Conservation (phyloP, 768 basidiomycete species). For the Lentinus tigrinus region DNA sequence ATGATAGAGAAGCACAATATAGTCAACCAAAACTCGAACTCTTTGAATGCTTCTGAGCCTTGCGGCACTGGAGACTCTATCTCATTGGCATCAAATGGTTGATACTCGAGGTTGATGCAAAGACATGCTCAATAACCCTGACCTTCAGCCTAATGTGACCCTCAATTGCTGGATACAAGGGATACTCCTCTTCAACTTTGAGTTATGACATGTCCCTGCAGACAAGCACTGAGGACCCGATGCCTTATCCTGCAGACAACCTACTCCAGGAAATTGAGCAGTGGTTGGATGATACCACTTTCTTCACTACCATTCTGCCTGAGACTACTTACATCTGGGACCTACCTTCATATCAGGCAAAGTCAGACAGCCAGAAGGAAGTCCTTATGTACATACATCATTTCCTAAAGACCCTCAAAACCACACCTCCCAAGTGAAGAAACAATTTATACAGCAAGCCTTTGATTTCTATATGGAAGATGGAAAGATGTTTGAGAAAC, state of each 20-base stretch:
- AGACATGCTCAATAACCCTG: conserved; percentile 43
- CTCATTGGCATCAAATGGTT: conserved; percentile 32
- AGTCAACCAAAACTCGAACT: conserved; percentile 30
- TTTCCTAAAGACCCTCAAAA: too few relatives aligned
- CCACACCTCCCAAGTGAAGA: too few relatives aligned
- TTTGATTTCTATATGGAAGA: too few relatives aligned
- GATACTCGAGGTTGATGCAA: conserved; percentile 37
- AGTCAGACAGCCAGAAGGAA: too few relatives aligned
- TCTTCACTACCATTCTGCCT: background rate
- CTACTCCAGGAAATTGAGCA: conserved; percentile 17
- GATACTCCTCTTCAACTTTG: conserved; percentile 39
- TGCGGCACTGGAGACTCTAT: conserved; percentile 21
- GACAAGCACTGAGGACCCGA: conserved; percentile 35
- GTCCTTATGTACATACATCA: too few relatives aligned
- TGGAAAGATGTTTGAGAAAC: too few relatives aligned
- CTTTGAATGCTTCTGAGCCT: conserved; percentile 25
- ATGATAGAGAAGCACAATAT: conserved; percentile 24
- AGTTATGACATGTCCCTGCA: conserved; percentile 37
- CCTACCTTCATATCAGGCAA: too few relatives aligned
- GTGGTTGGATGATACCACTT: background rate
- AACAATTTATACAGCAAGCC: too few relatives aligned
- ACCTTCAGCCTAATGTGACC: conserved; percentile 34
- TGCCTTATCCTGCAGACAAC: conserved; percentile 31
- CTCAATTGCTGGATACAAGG: conserved; percentile 43
- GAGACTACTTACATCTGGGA: too few relatives aligned